phyloP scores from a whole-genome alignment of 2,329 filamentous ascomycete genomes.

The Phyllosticta paracitricarpa region DNA sequence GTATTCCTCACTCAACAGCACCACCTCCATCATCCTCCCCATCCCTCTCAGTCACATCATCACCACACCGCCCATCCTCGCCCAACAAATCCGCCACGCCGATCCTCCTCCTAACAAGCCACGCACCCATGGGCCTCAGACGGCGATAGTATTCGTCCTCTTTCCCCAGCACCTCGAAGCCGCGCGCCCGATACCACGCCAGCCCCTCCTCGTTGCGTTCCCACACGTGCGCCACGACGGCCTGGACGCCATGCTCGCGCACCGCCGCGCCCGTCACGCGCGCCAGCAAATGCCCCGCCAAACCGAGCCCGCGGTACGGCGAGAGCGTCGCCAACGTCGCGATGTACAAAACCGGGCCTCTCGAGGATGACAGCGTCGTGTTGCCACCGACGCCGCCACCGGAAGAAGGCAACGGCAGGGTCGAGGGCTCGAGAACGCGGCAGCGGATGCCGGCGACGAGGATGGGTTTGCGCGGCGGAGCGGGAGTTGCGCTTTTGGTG shows the following conservation, averaged over 20 bases:
- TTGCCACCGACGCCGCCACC: neutral
- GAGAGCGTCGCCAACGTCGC: constrained; percentile 50
- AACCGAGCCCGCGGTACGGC: constrained; percentile 47
- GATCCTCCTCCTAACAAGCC: constrained; percentile 39
- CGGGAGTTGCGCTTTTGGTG: neutral
- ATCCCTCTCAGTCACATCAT: neutral
- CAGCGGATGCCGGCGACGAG: constrained; percentile 40
- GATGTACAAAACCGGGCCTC: constrained; percentile 43
- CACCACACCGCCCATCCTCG: neutral
- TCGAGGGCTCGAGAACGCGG: constrained; percentile 27
- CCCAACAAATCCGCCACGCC: constrained; percentile 21
- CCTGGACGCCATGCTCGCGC: constrained; percentile 39
- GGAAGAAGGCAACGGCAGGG: neutral
- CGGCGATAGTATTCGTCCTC: constrained; percentile 51
- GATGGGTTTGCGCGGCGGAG: constrained; percentile 17
- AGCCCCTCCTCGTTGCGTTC: constrained; percentile 50
- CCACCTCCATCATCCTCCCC: neutral
- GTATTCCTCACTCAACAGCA: neutral
- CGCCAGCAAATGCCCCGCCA: constrained; percentile 46
- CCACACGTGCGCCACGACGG: constrained; percentile 54
- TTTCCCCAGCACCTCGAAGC: constrained; percentile 42
- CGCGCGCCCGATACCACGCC: constrained; percentile 50
- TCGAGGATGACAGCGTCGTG: neutral
- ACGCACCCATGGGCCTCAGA: constrained; percentile 46
- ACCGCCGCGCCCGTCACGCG: constrained; percentile 37